Evolutionary conservation across 441 rosid genomes (phyloP).

Genomic region (Raphanus hybrid): DNA sequence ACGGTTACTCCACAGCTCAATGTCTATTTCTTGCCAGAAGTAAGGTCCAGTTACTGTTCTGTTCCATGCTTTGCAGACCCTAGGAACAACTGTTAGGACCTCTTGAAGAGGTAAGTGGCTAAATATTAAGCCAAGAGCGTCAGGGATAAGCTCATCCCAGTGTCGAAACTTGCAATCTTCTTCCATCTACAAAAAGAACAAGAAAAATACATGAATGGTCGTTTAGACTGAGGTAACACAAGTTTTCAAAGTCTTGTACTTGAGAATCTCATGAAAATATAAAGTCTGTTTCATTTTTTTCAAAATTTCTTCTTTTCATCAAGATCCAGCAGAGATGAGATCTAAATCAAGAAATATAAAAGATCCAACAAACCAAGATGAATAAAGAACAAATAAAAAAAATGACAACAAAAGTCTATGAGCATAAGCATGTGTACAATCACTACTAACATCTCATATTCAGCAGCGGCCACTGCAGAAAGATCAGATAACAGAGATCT

Average conservation of each 20-base stretch:
- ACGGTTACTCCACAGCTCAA: conserved; percentile 69
- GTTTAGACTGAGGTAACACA: background rate
- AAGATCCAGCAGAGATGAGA: conserved; percentile 18
- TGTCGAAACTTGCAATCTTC: conserved; percentile 50
- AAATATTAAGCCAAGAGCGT: conserved; percentile 81
- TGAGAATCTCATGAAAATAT: background rate
- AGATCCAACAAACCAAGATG: conserved; percentile 23
- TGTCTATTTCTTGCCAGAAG: conserved; percentile 90
- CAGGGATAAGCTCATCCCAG: conserved; percentile 90
- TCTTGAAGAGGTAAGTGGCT: conserved; percentile 68
- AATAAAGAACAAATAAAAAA: conserved; percentile 15
- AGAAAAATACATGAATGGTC: conserved; percentile 12
- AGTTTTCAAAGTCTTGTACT: background rate
- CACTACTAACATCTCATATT: too few species aligned
- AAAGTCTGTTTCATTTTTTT: too few species aligned
- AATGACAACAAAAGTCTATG: background rate
- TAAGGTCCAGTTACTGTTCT: conserved; percentile 77
- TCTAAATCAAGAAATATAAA: conserved; percentile 11
- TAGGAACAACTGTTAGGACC: conserved; percentile 69
- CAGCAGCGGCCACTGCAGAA: too few species aligned
- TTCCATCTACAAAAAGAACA: conserved; percentile 52
- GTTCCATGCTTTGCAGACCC: conserved; percentile 89
- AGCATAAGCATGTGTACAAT: too few species aligned
- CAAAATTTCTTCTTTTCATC: background rate
- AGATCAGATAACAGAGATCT: too few species aligned